Percentiles rank a stretch among this genome's conserved stretches.
These are phyloP conservation scores for Fusarium compactum DNA, from an alignment of 2,329 filamentous ascomycete genomes.

Conservation along the genomic window DNA sequence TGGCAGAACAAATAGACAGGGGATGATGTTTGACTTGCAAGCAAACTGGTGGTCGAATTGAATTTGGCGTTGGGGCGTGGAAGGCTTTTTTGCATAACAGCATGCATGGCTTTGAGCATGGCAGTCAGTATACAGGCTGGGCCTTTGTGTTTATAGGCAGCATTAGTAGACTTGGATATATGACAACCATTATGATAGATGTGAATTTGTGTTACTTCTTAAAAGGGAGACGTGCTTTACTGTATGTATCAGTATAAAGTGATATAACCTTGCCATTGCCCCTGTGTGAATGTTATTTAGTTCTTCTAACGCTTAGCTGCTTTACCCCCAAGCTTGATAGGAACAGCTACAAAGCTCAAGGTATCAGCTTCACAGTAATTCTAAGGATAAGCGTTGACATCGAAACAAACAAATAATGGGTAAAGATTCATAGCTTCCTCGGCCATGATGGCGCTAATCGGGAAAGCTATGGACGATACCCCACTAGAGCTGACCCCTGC, in stretches of 20 bases:
- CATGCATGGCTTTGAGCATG: slow-evolving; percentile 20
- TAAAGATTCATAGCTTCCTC: background rate
- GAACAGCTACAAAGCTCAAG: background rate
- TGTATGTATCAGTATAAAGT: background rate
- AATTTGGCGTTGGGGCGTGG: slow-evolving; percentile 40
- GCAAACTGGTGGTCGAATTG: slow-evolving; percentile 2
- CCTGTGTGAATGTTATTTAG: background rate
- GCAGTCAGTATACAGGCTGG: slow-evolving; percentile 11
- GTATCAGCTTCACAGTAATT: background rate
- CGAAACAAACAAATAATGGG: background rate
- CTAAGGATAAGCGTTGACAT: background rate
- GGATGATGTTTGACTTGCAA: background rate
- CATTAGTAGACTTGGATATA: slow-evolving; percentile 31
- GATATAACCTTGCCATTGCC: background rate
- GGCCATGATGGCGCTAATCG: slow-evolving; percentile 15
- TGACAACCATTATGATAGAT: slow-evolving; percentile 28
- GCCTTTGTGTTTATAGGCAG: slow-evolving; percentile 19
- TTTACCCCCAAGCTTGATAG: no score
- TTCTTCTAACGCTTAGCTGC: background rate
- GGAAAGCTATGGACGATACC: slow-evolving; percentile 35
- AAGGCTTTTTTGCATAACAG: slow-evolving; percentile 32
- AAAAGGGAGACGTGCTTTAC: background rate
- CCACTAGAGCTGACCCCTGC: slow-evolving; percentile 43
- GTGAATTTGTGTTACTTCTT: background rate
- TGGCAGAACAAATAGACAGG: slow-evolving; percentile 79